Base-by-base conservation (phyloP, 768 basidiomycete genomes). In the Rhodotorula taiwanensis region DNA sequence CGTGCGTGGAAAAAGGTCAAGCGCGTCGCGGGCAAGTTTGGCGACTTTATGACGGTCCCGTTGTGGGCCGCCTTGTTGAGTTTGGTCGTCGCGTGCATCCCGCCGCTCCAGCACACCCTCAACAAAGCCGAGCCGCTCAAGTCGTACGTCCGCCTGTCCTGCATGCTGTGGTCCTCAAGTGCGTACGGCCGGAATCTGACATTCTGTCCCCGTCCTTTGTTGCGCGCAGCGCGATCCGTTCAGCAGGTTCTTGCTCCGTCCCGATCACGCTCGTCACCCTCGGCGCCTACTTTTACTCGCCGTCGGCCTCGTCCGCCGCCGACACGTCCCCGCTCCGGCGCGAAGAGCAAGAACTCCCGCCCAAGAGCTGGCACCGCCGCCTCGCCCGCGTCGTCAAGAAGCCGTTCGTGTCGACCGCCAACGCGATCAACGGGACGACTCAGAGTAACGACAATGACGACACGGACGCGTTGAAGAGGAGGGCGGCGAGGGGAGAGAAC, bases 201-300 rank as follows among this genome's bases (percentile, higher is more conserved):
- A n/a, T n/a, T n/a, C n/a, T n/a, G n/a, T 25, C 28, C 3, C 28
- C 1, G 30, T 44, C 13, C 44, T 45, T 34, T 27, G 20, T 3
- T 43, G 34, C 28, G 20, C 23, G 28, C 62, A 72, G 71, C 27
- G 86, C 88, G 0, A 75, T 92, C 52, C 79, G 77, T 3, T 77
- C 78, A 18, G 84, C 86, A 1, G 88, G 90, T 2, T 83, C 80
- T 63, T 89, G 88, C 64, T 85, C 86, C 15, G 86, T 97, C 64
- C 94, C 93, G 0, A 73, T 97, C 31, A 97, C 93, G 4, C 79
- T 95, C 30, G 81, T 97, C 59, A 90, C 95, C 10, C 84, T 97
- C 47, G 93, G 93, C 16, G 91, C 88, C 20, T 97, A 93, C 79
- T 94, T 94, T 77, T 86, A 76, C 62, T 54, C 72, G n/a, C 75